These are phyloP conservation scores for Serendipita indica DNA, from an alignment of 768 basidiomycete genomes.

Conservation along the genomic window DNA sequence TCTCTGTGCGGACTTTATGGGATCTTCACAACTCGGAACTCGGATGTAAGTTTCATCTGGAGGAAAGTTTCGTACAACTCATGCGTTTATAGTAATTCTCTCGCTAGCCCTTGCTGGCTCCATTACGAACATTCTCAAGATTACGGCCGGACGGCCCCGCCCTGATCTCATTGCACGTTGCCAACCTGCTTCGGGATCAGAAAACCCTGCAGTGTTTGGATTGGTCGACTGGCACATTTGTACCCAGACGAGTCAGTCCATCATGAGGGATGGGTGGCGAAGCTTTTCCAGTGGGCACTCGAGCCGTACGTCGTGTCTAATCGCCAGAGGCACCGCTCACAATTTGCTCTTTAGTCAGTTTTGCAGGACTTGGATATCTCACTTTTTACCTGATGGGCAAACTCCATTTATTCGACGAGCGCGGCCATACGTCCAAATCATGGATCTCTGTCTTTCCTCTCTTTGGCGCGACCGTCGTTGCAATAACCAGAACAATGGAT, in stretches of 20 bases:
- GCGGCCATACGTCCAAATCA: conserved; percentile 48
- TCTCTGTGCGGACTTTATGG: conserved; percentile 76
- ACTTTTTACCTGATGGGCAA: conserved; percentile 85
- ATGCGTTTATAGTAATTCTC: conserved; percentile 41
- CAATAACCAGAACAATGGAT: conserved; percentile 26
- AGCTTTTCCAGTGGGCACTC: conserved; percentile 91
- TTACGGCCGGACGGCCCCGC: conserved; percentile 78
- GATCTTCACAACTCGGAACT: conserved; percentile 56
- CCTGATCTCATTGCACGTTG: conserved; percentile 70
- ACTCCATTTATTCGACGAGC: conserved; percentile 72
- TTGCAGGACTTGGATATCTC: conserved; percentile 83
- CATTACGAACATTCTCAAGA: conserved; percentile 72
- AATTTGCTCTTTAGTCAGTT: conserved; percentile 50
- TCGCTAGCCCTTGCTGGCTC: conserved; percentile 62
- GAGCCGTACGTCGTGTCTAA: conserved; percentile 39
- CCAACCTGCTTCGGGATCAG: conserved; percentile 46
- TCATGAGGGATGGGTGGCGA: conserved; percentile 71
- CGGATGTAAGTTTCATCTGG: conserved; percentile 25
- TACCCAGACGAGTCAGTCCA: conserved; percentile 43
- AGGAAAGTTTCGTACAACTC: background rate
- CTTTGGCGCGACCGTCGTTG: conserved; percentile 37
- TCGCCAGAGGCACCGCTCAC: background rate
- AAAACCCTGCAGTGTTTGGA: conserved; percentile 50
- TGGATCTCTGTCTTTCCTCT: conserved; percentile 54
- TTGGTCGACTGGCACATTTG: conserved; percentile 67